Evolutionary conservation across 1,284 basidiomycete species (phyloP).

Genomic region (Fistulinella cinereoalba): DNA sequence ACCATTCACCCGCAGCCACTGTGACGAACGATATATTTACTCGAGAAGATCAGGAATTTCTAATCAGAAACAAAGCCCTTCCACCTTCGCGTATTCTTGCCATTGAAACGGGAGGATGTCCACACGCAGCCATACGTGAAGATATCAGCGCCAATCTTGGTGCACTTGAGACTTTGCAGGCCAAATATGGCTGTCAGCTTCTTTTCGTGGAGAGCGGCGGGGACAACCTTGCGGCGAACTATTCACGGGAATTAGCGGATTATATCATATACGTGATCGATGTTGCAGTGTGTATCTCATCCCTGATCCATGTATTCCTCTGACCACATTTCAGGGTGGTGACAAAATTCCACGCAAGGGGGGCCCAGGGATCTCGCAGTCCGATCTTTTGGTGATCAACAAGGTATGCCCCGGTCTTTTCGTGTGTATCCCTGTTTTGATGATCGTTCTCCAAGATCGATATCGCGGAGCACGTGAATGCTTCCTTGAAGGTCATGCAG

Average conservation of each 20-base stretch:
- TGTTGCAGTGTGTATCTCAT: slow-evolving; percentile 54
- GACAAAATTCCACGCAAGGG: slow-evolving; percentile 99
- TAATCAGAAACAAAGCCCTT: slow-evolving; percentile 90
- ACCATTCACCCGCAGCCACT: slow-evolving; percentile 56
- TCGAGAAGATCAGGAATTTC: slow-evolving; percentile 95
- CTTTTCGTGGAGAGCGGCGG: slow-evolving; percentile 95
- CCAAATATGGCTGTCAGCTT: slow-evolving; percentile 80
- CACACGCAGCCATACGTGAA: slow-evolving; percentile 94
- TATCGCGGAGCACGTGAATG: slow-evolving; percentile 89
- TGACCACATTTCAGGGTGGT: slow-evolving; percentile 59
- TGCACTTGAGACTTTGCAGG: slow-evolving; percentile 92
- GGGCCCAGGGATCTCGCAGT: slow-evolving; percentile 94
- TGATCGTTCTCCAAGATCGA: slow-evolving; percentile 63
- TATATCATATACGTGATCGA: slow-evolving; percentile 96
- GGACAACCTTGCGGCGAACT: slow-evolving; percentile 95
- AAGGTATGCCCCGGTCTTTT: slow-evolving; percentile 55
- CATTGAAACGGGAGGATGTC: slow-evolving; percentile 96
- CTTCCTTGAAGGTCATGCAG: slow-evolving; percentile 93
- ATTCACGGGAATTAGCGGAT: slow-evolving; percentile 93
- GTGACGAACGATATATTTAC: slow-evolving; percentile 99
- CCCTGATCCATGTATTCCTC: slow-evolving; percentile 3
- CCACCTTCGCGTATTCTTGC: slow-evolving; percentile 86
- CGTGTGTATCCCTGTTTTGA: not conserved
- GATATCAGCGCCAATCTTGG: slow-evolving; percentile 97
- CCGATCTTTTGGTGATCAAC: slow-evolving; percentile 93